Evolutionary conservation across 2,329 filamentous ascomycete genomes (phyloP).

Genomic region (Sordariomycetes sp.): DNA sequence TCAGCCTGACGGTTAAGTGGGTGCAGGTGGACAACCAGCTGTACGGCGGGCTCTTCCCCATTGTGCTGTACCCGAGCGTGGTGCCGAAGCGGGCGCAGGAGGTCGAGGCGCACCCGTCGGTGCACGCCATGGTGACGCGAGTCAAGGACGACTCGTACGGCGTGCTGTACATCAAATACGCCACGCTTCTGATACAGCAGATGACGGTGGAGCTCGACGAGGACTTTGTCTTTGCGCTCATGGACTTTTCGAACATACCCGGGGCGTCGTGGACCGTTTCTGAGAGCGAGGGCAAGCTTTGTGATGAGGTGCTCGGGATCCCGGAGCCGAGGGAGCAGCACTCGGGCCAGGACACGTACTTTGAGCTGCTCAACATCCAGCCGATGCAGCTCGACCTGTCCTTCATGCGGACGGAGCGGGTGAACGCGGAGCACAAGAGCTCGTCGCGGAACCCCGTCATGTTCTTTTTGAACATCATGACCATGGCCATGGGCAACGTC

Average conservation of each 20-base stretch:
- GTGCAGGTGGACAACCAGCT: constrained; percentile 98
- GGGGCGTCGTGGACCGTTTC: constrained; percentile 72
- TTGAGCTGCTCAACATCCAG: constrained; percentile 91
- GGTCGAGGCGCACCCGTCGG: constrained; percentile 88
- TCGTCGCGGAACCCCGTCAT: constrained; percentile 87
- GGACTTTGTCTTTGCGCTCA: constrained; percentile 90
- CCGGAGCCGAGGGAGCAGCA: constrained; percentile 81
- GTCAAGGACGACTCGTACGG: constrained; percentile 98
- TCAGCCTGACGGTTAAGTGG: constrained; percentile 91
- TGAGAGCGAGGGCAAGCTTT: constrained; percentile 68
- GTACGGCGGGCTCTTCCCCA: constrained; percentile 95
- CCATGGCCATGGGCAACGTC: constrained; percentile 98
- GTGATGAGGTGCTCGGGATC: constrained; percentile 80
- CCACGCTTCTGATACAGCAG: constrained; percentile 83
- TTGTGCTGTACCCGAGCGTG: constrained; percentile 92
- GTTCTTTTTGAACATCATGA: constrained; percentile 98
- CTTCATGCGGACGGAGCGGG: constrained; percentile 89
- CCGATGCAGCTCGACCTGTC: constrained; percentile 97
- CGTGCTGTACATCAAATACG: constrained; percentile 97
- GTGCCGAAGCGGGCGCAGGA: constrained; percentile 95
- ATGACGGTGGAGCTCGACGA: constrained; percentile 98
- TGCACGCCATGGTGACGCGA: constrained; percentile 80
- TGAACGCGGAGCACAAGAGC: constrained; percentile 92
- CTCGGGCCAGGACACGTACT: constrained; percentile 88
- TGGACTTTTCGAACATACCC: constrained; percentile 89